Conservation (phyloP, 331 rosid genomes). For the Pyracantha coccinea region DNA sequence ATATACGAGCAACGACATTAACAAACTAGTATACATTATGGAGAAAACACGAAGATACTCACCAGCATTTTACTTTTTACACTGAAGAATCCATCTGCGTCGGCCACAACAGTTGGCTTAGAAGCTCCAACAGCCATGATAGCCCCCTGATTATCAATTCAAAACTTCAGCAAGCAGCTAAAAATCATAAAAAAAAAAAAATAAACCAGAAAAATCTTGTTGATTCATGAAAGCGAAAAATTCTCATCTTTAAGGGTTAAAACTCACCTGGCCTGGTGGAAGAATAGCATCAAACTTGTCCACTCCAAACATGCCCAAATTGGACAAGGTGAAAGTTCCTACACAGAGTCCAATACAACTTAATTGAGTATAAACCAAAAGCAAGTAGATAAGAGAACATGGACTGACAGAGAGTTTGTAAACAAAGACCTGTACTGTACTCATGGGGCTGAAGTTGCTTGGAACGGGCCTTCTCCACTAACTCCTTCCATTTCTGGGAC, state of each 20-base stretch:
- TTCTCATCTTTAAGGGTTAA: background rate
- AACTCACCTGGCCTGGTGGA: slow-evolving; percentile 90
- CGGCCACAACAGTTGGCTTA: slow-evolving; percentile 71
- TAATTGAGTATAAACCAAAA: background rate
- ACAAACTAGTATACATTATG: background rate
- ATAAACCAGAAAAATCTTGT: background rate
- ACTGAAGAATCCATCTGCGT: slow-evolving; percentile 75
- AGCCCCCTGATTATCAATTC: slow-evolving; percentile 58
- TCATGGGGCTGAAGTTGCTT: slow-evolving; percentile 95
- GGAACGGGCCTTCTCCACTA: slow-evolving; percentile 76
- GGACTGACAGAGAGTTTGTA: background rate
- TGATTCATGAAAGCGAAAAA: background rate
- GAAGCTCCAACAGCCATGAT: slow-evolving; percentile 99
- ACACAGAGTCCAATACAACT: slow-evolving; percentile 11
- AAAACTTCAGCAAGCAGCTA: slow-evolving; percentile 13
- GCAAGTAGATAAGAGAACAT: background rate
- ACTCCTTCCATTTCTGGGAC: slow-evolving; percentile 89
- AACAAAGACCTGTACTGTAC: slow-evolving; percentile 62
- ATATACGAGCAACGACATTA: background rate
- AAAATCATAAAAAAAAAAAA: slow-evolving; percentile 1
- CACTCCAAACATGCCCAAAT: slow-evolving; percentile 95
- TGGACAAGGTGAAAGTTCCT: slow-evolving; percentile 95
- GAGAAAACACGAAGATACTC: slow-evolving; percentile 19
- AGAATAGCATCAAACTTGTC: slow-evolving; percentile 94
- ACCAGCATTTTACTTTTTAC: slow-evolving; percentile 92